These are phyloP conservation scores for Trametes gibbosa DNA, from an alignment of 768 basidiomycete genomes.

Conservation along the genomic window DNA sequence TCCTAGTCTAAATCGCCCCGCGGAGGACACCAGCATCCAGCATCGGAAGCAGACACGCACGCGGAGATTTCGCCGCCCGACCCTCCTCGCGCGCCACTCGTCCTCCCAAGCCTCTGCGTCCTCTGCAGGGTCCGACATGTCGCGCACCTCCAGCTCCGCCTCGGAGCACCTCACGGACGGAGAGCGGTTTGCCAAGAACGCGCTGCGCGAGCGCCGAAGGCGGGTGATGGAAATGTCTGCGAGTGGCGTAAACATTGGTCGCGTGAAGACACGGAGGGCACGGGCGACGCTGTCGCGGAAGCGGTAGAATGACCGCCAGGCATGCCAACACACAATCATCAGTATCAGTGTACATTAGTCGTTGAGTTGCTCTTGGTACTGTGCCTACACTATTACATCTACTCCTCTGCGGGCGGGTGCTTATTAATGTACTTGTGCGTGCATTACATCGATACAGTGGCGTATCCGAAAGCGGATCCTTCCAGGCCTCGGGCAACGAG, in stretches of 20 bases:
- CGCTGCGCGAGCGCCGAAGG: constrained; percentile 22
- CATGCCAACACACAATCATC: neutral
- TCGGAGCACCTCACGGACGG: constrained; percentile 26
- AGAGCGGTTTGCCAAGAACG: constrained; percentile 25
- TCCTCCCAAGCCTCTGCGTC: constrained; percentile 16
- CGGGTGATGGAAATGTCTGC: constrained; percentile 19
- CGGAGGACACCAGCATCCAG: neutral
- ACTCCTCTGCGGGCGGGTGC: neutral
- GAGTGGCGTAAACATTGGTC: neutral
- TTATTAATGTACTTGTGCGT: neutral
- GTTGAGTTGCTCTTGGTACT: neutral
- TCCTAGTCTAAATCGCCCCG: neutral
- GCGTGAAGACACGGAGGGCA: constrained; percentile 4
- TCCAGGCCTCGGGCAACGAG: constrained; percentile 82
- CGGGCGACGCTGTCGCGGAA: constrained; percentile 14
- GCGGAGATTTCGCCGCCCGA: constrained; percentile 3
- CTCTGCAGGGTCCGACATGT: constrained; percentile 28
- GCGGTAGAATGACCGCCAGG: neutral
- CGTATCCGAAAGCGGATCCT: constrained; percentile 83
- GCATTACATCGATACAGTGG: constrained; percentile 36
- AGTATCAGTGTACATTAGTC: neutral
- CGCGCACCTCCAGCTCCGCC: constrained; percentile 19
- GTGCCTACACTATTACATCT: neutral
- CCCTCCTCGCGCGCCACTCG: constrained; percentile 9
- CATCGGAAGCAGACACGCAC: constrained; percentile 2